Percentiles rank a stretch among this genome's conserved stretches.
phyloP scores from a whole-genome alignment of 768 basidiomycete species.

The Auricularia sp. region DNA sequence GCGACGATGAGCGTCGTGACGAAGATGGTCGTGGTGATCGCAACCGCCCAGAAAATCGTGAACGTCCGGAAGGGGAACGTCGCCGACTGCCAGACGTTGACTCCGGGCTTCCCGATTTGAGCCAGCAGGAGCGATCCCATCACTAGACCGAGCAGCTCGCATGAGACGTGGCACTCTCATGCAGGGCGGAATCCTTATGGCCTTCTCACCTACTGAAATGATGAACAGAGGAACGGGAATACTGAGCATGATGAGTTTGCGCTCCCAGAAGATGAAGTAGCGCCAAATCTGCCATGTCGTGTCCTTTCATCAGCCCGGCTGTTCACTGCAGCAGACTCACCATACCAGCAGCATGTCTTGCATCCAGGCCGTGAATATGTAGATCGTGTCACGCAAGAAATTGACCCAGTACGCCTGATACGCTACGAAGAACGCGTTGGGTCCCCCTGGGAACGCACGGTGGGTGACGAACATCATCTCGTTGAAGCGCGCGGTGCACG shows the following conservation, averaged over 20 bases:
- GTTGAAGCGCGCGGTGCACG: conserved; percentile 16
- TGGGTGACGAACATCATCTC: conserved; percentile 15
- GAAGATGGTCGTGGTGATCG: conserved; percentile 22
- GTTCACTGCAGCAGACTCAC: background rate
- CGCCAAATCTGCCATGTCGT: background rate
- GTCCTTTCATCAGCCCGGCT: background rate
- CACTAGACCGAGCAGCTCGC: background rate
- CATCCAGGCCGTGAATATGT: background rate
- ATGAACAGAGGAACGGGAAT: background rate
- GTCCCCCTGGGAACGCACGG: background rate
- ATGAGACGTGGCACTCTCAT: too few relatives aligned
- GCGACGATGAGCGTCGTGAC: conserved; percentile 23
- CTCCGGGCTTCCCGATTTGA: background rate
- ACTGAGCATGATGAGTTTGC: background rate
- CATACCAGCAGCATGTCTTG: background rate
- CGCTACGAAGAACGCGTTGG: background rate
- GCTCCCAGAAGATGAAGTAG: background rate
- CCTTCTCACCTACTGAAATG: background rate
- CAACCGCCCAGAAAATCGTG: conserved; percentile 9
- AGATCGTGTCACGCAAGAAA: background rate
- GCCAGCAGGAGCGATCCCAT: background rate
- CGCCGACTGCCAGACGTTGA: background rate
- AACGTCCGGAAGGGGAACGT: background rate
- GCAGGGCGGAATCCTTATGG: background rate
- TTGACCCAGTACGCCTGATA: background rate